Evolutionary conservation across 805 yeast genomes (phyloP).

Genomic region (Kazachstania kunashirensis): DNA sequence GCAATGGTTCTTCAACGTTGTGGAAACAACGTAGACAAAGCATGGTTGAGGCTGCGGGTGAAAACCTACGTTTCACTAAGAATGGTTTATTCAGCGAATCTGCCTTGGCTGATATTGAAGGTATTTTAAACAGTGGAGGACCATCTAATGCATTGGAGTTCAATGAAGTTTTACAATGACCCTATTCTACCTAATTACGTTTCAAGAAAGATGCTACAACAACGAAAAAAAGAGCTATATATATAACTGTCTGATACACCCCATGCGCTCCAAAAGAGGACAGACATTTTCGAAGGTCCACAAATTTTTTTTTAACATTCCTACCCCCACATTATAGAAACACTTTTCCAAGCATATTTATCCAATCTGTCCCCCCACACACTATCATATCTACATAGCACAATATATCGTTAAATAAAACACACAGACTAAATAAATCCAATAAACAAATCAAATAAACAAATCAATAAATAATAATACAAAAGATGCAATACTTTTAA

Average conservation of each 20-base stretch:
- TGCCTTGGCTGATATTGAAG: constrained; percentile 66
- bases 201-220: no score
- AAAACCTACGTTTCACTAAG: constrained; percentile 65
- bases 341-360: constrained; percentile 1
- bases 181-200: no score
- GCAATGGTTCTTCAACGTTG: constrained; percentile 20
- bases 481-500: no score
- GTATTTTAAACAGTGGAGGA: constrained; percentile 27
- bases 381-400: no score
- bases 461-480: no score
- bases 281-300: not conserved
- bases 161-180: constrained; percentile 23
- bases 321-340: not conserved
- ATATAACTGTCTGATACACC: no score
- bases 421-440: no score
- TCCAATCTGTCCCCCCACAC: no score
- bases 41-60: constrained; percentile 64
- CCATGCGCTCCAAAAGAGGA: no score
- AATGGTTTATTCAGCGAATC: constrained; percentile 70
- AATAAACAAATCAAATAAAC: no score
- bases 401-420: no score
- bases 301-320: not conserved
- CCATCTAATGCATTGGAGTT: constrained; percentile 17
- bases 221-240: no score
- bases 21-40: constrained; percentile 55